A percentile compares a stretch with the other conserved stretches of the same genome.
Evolutionary conservation across 208 protist genomes (phyloP).

Genomic region (Leishmania braziliensis): DNA sequence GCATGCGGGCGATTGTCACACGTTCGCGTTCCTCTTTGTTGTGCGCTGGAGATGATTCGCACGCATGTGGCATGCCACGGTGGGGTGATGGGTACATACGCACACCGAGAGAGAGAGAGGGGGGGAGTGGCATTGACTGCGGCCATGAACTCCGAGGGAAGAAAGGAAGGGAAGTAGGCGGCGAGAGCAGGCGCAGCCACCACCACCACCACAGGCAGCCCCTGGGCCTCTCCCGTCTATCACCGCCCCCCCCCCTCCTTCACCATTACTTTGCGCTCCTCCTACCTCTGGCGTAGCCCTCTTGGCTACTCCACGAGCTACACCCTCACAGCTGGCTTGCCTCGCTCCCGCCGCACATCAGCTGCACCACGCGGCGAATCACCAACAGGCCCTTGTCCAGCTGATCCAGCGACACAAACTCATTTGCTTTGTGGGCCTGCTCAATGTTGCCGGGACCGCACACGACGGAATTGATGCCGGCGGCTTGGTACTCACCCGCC

Average conservation of each 20-base stretch:
- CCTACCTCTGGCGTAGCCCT: neutral
- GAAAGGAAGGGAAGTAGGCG: neutral
- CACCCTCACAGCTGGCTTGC: slow-evolving; percentile 34
- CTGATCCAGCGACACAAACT: slow-evolving; percentile 64
- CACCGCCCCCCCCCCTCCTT: neutral
- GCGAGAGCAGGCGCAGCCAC: neutral
- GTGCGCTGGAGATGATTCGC: neutral
- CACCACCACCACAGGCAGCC: neutral
- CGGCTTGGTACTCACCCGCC: slow-evolving; percentile 47
- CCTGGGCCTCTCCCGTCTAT: neutral
- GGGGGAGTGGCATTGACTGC: too few relatives aligned
- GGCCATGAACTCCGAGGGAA: neutral
- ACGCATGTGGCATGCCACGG: neutral
- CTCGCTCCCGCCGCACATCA: slow-evolving; percentile 28
- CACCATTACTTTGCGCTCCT: neutral
- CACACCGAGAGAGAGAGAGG: neutral
- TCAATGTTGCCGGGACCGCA: slow-evolving; percentile 67
- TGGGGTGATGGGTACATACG: neutral
- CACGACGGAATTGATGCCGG: slow-evolving; percentile 59
- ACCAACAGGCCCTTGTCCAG: slow-evolving; percentile 46
- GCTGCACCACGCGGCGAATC: slow-evolving; percentile 36
- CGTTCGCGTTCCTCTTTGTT: neutral
- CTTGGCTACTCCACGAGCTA: neutral
- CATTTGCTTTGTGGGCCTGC: slow-evolving; percentile 69
- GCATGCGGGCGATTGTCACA: neutral